A percentile compares a stretch with the other conserved stretches of the same genome.
phyloP scores from a whole-genome alignment of 768 basidiomycete species.

The Tricholoma bakamatsutake region DNA sequence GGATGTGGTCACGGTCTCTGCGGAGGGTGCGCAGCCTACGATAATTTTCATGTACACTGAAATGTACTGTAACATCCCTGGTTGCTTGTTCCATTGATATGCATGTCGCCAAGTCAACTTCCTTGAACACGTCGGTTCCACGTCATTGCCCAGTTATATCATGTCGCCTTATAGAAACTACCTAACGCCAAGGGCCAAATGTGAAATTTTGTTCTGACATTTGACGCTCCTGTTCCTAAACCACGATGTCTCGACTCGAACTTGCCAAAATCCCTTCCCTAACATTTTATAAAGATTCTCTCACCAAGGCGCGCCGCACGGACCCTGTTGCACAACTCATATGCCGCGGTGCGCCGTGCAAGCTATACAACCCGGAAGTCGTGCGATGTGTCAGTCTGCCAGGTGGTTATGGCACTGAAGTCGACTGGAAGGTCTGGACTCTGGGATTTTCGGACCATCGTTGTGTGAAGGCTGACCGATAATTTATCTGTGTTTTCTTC shows the following conservation, averaged over 20 bases:
- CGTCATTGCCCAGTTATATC: slow-evolving; percentile 17
- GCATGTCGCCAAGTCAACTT: too few relatives aligned
- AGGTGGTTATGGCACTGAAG: slow-evolving; percentile 70
- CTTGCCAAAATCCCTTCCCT: slow-evolving; percentile 70
- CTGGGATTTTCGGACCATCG: not conserved
- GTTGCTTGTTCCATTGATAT: not conserved
- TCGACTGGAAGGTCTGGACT: slow-evolving; percentile 89
- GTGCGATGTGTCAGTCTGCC: slow-evolving; percentile 75
- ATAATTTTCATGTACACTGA: slow-evolving; percentile 7
- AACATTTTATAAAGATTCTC: slow-evolving; percentile 66
- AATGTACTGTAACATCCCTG: not conserved
- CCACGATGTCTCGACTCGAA: slow-evolving; percentile 59
- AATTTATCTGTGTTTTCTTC: not conserved
- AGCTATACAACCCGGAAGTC: slow-evolving; percentile 72
- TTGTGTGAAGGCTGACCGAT: slow-evolving; percentile 24
- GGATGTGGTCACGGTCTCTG: slow-evolving; percentile 79
- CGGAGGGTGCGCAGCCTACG: slow-evolving; percentile 49
- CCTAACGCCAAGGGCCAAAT: too few relatives aligned
- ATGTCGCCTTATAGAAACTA: too few relatives aligned
- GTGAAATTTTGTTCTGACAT: not conserved
- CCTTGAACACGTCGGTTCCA: slow-evolving; percentile 32
- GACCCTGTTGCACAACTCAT: slow-evolving; percentile 69
- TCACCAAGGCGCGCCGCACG: slow-evolving; percentile 64
- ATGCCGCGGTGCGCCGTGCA: slow-evolving; percentile 78
- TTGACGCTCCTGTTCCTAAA: not conserved